These are phyloP conservation scores for Lactarius sanguifluus DNA, from an alignment of 768 basidiomycete genomes.

Conservation along the genomic window DNA sequence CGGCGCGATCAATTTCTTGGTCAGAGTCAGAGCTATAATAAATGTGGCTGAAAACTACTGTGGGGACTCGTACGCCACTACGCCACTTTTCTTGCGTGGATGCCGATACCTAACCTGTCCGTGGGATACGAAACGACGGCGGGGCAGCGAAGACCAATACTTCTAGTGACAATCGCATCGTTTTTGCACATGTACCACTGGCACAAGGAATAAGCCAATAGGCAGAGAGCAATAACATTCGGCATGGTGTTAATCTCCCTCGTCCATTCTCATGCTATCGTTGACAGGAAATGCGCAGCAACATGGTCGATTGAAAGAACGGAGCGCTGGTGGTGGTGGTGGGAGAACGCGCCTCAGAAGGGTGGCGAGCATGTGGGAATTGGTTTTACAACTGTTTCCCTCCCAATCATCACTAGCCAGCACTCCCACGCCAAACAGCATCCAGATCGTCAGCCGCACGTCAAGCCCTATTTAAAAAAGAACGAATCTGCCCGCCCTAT, in stretches of 20 bases:
- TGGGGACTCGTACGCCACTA: neutral
- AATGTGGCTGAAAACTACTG: neutral
- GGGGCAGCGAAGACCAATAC: neutral
- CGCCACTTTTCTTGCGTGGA: neutral
- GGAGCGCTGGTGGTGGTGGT: neutral
- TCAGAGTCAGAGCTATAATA: too few relatives aligned
- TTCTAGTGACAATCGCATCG: neutral
- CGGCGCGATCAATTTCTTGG: neutral
- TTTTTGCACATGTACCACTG: neutral
- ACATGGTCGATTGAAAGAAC: neutral
- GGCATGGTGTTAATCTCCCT: slow-evolving; percentile 2
- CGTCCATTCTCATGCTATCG: slow-evolving; percentile 3
- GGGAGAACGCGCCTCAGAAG: slow-evolving; percentile 1
- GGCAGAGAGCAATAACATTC: neutral
- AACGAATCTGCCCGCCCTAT: neutral
- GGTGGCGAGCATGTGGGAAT: neutral
- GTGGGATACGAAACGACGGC: neutral
- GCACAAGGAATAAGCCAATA: neutral
- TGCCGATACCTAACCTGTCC: neutral
- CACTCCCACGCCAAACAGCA: neutral
- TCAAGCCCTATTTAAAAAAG: slow-evolving; percentile 2
- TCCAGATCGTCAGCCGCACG: neutral
- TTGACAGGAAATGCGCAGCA: neutral
- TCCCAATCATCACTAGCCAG: neutral
- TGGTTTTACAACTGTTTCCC: neutral